phyloP scores from a whole-genome alignment of 495 filamentous ascomycete genomes.

The Pyronema domesticum region DNA sequence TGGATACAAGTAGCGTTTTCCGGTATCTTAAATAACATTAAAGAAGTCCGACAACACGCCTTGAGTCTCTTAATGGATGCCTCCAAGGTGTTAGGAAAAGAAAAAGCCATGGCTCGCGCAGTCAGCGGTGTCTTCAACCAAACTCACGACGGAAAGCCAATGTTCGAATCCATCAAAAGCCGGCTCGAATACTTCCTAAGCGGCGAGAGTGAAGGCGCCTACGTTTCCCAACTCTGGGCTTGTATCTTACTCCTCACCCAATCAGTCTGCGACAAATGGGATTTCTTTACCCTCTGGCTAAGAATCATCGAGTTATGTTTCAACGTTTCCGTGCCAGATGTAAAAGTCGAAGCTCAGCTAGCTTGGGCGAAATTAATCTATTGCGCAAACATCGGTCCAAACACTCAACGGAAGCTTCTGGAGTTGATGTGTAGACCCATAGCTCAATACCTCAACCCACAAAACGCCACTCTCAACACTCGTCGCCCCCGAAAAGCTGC shows the following conservation, averaged over 20 bases:
- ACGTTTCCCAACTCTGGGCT: conserved; percentile 82
- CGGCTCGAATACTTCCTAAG: conserved; percentile 53
- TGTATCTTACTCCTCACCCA: conserved; percentile 51
- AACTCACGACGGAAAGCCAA: conserved; percentile 39
- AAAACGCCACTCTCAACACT: conserved; percentile 36
- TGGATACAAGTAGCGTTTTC: conserved; percentile 73
- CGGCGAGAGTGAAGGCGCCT: conserved; percentile 38
- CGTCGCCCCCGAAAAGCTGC: conserved; percentile 40
- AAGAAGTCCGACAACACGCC: conserved; percentile 56
- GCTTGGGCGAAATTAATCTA: conserved; percentile 76
- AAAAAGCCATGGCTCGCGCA: conserved; percentile 42
- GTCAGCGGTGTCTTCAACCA: conserved; percentile 48
- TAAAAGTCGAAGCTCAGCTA: conserved; percentile 56
- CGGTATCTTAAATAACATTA: conserved; percentile 58
- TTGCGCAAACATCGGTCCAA: conserved; percentile 41
- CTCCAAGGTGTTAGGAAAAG: conserved; percentile 44
- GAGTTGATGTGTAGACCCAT: conserved; percentile 54
- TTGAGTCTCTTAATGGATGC: conserved; percentile 53
- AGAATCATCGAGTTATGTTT: conserved; percentile 64
- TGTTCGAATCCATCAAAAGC: conserved; percentile 43
- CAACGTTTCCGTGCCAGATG: conserved; percentile 54
- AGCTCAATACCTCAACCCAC: conserved; percentile 48
- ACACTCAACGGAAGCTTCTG: conserved; percentile 40
- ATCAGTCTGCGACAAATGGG: conserved; percentile 50
- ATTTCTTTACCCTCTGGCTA: conserved; percentile 53